These are phyloP conservation scores for Leersia perrieri DNA, from an alignment of 176 grass and related monocot species.

Conservation along the genomic window DNA sequence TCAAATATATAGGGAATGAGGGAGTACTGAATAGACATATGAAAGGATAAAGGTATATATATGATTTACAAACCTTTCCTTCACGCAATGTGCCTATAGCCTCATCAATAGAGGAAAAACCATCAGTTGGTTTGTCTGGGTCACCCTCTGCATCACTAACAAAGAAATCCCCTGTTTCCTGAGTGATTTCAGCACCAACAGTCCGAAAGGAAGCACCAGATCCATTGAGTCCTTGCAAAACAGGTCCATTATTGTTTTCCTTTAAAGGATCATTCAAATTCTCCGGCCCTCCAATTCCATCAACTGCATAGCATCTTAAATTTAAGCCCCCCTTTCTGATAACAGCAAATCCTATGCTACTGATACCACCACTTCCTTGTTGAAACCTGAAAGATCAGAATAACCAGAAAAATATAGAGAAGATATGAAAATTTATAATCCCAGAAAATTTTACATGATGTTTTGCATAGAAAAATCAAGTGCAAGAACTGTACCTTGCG, in stretches of 20 bases:
- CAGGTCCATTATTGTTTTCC: slow-evolving; percentile 58
- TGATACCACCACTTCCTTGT: slow-evolving; percentile 35
- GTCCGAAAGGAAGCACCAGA: slow-evolving; percentile 52
- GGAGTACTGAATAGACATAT: neutral
- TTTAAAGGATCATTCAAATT: slow-evolving; percentile 42
- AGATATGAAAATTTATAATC: neutral
- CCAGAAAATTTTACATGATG: neutral
- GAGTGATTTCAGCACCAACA: slow-evolving; percentile 79
- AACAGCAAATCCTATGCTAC: slow-evolving; percentile 53
- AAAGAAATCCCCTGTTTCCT: slow-evolving; percentile 83
- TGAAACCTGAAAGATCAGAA: slow-evolving; percentile 49
- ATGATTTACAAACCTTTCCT: slow-evolving; percentile 54
- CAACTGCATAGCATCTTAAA: slow-evolving; percentile 56
- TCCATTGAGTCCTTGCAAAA: slow-evolving; percentile 37
- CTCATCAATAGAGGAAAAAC: slow-evolving; percentile 79
- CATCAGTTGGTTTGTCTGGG: slow-evolving; percentile 69
- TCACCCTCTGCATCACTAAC: slow-evolving; percentile 82
- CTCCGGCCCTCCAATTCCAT: slow-evolving; percentile 19
- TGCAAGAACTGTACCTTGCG: slow-evolving; percentile 40
- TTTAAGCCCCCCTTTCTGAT: slow-evolving; percentile 53
- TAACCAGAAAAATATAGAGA: neutral
- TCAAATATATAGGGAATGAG: no score
- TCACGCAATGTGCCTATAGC: slow-evolving; percentile 57
- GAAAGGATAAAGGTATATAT: neutral
- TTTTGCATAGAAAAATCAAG: neutral